phyloP scores from a whole-genome alignment of 257 asterid species.

The Parsonsia alboflavescens region DNA sequence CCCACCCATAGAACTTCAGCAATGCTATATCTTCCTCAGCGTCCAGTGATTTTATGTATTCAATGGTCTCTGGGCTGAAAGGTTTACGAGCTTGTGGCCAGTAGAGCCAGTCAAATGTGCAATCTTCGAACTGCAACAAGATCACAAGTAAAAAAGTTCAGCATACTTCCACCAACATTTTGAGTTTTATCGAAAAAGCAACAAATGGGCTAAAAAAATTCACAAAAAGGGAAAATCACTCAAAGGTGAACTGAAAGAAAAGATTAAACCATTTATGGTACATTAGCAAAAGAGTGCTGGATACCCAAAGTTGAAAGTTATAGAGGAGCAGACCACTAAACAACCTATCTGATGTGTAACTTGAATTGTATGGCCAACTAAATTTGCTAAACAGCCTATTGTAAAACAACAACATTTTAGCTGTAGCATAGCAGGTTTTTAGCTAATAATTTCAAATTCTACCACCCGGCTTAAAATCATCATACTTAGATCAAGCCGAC shows the following conservation, averaged over 20 bases:
- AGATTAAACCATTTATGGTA: not conserved
- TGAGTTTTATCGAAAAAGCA: not conserved
- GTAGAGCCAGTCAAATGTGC: constrained; percentile 90
- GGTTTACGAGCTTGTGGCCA: constrained; percentile 89
- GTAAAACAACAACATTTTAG: not conserved
- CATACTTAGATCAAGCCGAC: not conserved
- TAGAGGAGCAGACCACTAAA: not conserved
- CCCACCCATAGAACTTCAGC: constrained; percentile 82
- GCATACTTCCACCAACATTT: not conserved
- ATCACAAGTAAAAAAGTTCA: not conserved
- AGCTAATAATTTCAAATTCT: not conserved
- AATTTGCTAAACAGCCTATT: not conserved
- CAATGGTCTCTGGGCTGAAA: constrained; percentile 49
- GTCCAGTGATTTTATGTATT: constrained; percentile 59
- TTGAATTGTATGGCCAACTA: not conserved
- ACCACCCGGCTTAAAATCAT: not conserved
- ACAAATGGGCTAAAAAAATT: not conserved
- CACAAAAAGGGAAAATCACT: not conserved
- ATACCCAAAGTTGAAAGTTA: not conserved
- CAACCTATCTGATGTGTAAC: not conserved
- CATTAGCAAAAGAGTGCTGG: not conserved
- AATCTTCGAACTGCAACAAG: constrained; percentile 29
- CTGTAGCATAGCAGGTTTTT: not conserved
- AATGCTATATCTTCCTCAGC: constrained; percentile 69
- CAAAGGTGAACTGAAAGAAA: not conserved